These are phyloP conservation scores for Gossypium longicalyx DNA, from an alignment of 345 rosid genomes.

Conservation along the genomic window DNA sequence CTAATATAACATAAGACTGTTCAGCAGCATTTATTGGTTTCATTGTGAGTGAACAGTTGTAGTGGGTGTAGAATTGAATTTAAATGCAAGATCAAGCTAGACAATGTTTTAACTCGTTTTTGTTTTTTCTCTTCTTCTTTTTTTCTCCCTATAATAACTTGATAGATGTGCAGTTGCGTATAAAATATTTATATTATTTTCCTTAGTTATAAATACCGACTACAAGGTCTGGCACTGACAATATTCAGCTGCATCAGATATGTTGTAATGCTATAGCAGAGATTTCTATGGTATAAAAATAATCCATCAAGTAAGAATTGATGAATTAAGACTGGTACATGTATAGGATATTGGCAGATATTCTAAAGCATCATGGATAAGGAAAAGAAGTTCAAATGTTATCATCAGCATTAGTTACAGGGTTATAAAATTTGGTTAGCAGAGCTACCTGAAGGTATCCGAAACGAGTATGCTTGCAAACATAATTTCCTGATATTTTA, in stretches of 20 bases:
- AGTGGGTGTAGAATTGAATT: conserved; percentile 10
- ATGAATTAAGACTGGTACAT: neutral
- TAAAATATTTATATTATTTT: neutral
- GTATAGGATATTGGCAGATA: neutral
- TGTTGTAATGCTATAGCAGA: neutral
- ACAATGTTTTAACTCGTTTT: neutral
- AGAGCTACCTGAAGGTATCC: neutral
- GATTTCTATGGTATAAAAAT: neutral
- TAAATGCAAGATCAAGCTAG: neutral
- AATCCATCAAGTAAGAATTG: neutral
- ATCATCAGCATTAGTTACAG: neutral
- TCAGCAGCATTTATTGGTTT: neutral
- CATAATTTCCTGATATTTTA: neutral
- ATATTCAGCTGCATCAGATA: neutral
- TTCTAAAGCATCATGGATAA: neutral
- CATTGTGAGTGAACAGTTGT: neutral
- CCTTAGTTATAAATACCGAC: neutral
- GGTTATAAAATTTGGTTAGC: neutral
- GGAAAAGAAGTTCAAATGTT: neutral
- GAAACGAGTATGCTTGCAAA: neutral
- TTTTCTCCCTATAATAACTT: neutral
- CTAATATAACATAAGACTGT: neutral
- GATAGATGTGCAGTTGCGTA: neutral
- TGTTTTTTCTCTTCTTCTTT: neutral
- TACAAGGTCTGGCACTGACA: neutral